Evolutionary conservation across 495 filamentous ascomycete genomes (phyloP).

Genomic region (Tuber calosporum): DNA sequence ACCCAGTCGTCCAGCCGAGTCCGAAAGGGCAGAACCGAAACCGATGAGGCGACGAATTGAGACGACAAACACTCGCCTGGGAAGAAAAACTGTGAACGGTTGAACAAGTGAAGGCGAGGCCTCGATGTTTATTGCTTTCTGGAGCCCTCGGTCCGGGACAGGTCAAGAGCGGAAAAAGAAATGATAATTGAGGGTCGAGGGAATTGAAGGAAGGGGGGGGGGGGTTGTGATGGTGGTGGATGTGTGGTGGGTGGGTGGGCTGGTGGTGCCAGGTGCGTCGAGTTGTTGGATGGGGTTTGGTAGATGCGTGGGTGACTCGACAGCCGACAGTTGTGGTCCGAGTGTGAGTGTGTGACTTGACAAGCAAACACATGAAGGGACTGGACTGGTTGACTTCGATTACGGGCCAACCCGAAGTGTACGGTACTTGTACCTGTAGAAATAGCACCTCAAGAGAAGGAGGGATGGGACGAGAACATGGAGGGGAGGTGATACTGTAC

Average conservation of each 20-base stretch:
- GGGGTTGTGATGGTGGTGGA: conserved; percentile 5
- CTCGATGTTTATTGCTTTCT: conserved; percentile 37
- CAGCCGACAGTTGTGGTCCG: conserved; percentile 17
- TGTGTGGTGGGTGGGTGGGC: conserved; percentile 13
- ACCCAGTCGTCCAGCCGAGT: conserved; percentile 26
- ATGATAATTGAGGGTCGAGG: conserved; percentile 29
- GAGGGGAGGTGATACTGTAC: neutral
- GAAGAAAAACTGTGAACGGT: conserved; percentile 26
- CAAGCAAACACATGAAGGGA: conserved; percentile 1
- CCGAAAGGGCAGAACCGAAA: conserved; percentile 34
- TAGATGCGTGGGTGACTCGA: conserved; percentile 32
- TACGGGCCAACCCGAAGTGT: conserved; percentile 33
- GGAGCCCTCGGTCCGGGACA: conserved; percentile 30
- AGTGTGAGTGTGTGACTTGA: conserved; percentile 31
- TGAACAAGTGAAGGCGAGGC: conserved; percentile 31
- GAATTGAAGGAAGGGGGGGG: conserved; percentile 16
- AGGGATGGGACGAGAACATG: neutral
- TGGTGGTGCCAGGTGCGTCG: conserved; percentile 11
- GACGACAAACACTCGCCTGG: conserved; percentile 37
- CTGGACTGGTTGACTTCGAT: conserved; percentile 21
- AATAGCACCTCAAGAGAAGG: neutral
- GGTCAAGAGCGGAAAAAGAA: conserved; percentile 31
- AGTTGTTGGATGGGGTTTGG: conserved; percentile 29
- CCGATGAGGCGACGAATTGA: conserved; percentile 37
- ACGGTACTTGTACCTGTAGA: conserved; percentile 29